These are phyloP conservation scores for Ceratocystiopsis sp. DNA, from an alignment of 2,329 filamentous ascomycete genomes.

Conservation along the genomic window DNA sequence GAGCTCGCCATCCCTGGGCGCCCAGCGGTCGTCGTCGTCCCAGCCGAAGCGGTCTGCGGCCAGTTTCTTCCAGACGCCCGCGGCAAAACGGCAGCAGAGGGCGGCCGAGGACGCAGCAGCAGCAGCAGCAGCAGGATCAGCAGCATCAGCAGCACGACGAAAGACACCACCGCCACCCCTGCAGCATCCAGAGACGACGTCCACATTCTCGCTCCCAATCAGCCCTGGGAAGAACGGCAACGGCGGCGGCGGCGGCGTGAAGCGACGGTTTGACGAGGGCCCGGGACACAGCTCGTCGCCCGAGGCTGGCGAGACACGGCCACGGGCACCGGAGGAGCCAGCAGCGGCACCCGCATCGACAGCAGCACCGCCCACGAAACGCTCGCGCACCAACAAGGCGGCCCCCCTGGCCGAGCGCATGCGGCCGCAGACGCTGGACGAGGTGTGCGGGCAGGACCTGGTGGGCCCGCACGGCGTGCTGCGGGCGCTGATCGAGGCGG, in stretches of 20 bases:
- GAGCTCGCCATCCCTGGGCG: conserved; percentile 17
- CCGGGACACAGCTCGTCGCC: conserved; percentile 20
- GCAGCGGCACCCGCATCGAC: conserved; percentile 17
- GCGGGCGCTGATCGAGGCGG: conserved; percentile 67
- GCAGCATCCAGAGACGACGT: not conserved
- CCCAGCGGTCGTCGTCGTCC: conserved; percentile 10
- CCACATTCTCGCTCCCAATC: conserved; percentile 1
- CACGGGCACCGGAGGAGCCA: conserved; percentile 1
- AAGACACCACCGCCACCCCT: conserved; percentile 11
- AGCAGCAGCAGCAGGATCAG: not conserved
- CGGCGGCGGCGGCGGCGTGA: conserved; percentile 18
- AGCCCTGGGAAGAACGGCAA: not conserved
- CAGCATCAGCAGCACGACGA: not conserved
- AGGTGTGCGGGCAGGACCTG: conserved; percentile 81
- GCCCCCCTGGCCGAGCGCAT: conserved; percentile 88
- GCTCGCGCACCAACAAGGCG: conserved; percentile 49
- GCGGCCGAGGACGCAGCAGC: not conserved
- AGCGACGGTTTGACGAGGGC: conserved; percentile 37
- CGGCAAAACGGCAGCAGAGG: conserved; percentile 31
- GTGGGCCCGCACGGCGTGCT: conserved; percentile 75
- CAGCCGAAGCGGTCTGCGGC: conserved; percentile 36
- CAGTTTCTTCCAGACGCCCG: conserved; percentile 44
- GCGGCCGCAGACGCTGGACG: conserved; percentile 68
- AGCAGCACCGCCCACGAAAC: conserved; percentile 35
- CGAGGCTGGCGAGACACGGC: not conserved